Base-by-base conservation (phyloP, 768 basidiomycete genomes). In the Suillus alpinus region DNA sequence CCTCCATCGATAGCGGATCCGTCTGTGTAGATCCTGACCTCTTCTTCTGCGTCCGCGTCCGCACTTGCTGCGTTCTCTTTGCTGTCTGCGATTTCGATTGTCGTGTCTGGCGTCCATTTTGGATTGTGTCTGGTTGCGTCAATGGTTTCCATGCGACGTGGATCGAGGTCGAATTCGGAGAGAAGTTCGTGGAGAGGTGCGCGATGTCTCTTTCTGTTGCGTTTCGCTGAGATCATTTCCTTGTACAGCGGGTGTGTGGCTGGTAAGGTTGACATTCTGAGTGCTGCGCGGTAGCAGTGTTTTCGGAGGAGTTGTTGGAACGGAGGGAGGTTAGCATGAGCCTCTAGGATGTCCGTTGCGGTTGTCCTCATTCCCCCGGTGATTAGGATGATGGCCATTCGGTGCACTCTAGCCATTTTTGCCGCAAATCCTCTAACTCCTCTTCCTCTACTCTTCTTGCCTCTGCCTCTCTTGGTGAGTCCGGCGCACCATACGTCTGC, bases 281-380 rank as follows among this genome's bases (percentile, higher is more conserved):
- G 34, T 31, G 12, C 46, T 44, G 57, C 59, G 2, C 61, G 41
- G n/a, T 37, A 52, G 47, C 47, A 53, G 18, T 26, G 20, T 32
- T 62, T 59, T 8, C 40, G 34, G 16, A 62, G 37, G 2, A 62
- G 62, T 18, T 64, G 53, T 20, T 47, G 46, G 26, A 60, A 53
- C 18, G 68, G 68, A 6, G 62, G 61, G 14, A 69, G 58, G 63
- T 65, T 53, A 13, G 68, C 60, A 47, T 69, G 68, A 0, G 57
- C 61, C 9, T 69, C 62, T 3, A 68, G 60, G 0, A 58, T 20
- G 55, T 69, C 68, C 9, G 56, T 61, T 10, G 68, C 59, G 6
- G 68, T 63, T 5, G 63, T 56, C 1, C 55, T 6, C 55, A 67
- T 57, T 12, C 59, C 65, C 6, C 65, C 64, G 6, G 62, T 65